These are phyloP conservation scores for Babesia caballi DNA, from an alignment of 169 alveolate species.

Conservation along the genomic window DNA sequence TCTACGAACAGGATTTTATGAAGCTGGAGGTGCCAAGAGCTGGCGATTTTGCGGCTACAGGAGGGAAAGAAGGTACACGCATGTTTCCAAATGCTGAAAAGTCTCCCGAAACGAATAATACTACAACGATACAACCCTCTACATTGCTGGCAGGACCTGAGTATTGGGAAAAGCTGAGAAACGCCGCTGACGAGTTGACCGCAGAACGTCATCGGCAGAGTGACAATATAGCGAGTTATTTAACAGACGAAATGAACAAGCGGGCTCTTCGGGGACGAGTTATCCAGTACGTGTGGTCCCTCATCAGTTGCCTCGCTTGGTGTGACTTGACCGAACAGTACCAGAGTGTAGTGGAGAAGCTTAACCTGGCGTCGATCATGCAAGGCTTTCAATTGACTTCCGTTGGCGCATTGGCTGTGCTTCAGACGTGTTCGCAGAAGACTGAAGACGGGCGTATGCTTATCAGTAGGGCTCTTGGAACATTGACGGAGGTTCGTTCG, in stretches of 20 bases:
- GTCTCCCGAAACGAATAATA: no score
- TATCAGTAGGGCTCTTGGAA: background rate
- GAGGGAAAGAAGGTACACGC: no score
- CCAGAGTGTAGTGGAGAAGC: background rate
- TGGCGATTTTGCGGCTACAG: no score
- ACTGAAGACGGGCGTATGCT: background rate
- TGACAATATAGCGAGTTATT: background rate
- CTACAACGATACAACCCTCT: no score
- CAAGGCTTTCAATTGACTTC: background rate
- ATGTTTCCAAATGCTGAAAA: no score
- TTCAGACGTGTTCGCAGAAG: background rate
- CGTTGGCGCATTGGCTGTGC: constrained; percentile 4
- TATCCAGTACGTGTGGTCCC: constrained; percentile 1
- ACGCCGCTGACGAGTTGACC: background rate
- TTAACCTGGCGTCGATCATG: background rate
- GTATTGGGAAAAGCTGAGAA: background rate
- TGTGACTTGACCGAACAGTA: constrained; percentile 3
- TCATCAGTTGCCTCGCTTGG: constrained; percentile 20
- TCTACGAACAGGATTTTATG: constrained; percentile 15
- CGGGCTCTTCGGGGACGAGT: background rate
- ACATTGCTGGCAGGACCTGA: background rate
- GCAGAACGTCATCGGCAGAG: background rate
- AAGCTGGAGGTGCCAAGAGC: background rate
- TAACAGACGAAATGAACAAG: background rate
- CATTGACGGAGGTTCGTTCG: background rate